These are phyloP conservation scores for Symbiodinium pilosum DNA, from an alignment of 73 alveolate species.

Conservation along the genomic window DNA sequence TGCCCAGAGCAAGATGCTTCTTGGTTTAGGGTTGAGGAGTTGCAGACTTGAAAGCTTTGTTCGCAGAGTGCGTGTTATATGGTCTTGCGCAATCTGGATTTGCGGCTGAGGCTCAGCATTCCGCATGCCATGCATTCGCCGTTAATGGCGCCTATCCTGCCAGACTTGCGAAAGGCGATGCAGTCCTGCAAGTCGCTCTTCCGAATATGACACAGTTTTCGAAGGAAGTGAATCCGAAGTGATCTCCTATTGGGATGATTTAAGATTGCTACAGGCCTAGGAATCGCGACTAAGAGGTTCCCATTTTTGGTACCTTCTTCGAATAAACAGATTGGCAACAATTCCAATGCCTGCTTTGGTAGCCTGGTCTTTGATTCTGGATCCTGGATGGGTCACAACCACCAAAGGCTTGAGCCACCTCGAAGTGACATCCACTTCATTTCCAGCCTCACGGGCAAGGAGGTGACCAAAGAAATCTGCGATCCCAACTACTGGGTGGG, in stretches of 20 bases:
- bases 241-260: too few species aligned
- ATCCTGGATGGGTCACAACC: neutral
- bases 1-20: slow-evolving; percentile 73
- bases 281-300: too few species aligned
- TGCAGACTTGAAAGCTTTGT: neutral
- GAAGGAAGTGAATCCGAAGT: neutral
- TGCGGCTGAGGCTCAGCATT: slow-evolving; percentile 39
- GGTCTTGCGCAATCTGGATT: neutral
- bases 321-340: too few species aligned
- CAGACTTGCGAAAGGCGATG: slow-evolving; percentile 71
- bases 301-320: too few species aligned
- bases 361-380: neutral
- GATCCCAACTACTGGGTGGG: slow-evolving; percentile 82
- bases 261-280: too few species aligned
- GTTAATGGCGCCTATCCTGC: slow-evolving; percentile 82
- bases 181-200: neutral
- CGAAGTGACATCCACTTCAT: slow-evolving; percentile 49
- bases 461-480: slow-evolving; percentile 44
- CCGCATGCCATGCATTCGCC: slow-evolving; percentile 95
- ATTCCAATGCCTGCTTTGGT: neutral
- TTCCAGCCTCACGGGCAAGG: slow-evolving; percentile 68
- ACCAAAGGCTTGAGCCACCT: slow-evolving; percentile 55
- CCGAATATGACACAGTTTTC: neutral
- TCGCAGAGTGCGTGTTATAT: neutral
- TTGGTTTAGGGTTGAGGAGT: neutral